A percentile compares a stretch with the other conserved stretches of the same genome.
These are phyloP conservation scores for Rhizophagus clarus DNA, from an alignment of 192 early-diverging fungal genomes.

Conservation along the genomic window DNA sequence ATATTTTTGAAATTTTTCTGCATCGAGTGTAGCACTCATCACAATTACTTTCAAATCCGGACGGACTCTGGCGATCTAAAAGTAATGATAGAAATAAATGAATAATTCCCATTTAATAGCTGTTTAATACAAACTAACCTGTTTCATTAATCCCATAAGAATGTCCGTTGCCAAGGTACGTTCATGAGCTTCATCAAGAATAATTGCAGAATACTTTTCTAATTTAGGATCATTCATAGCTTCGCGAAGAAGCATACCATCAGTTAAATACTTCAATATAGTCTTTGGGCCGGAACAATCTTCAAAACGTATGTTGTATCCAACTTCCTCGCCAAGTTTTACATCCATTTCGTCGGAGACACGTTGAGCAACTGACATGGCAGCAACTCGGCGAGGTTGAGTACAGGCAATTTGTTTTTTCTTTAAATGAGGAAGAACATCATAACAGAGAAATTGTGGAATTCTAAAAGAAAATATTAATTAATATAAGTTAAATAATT, in stretches of 20 bases:
- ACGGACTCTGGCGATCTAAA: slow-evolving; percentile 68
- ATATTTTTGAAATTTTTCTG: slow-evolving; percentile 98
- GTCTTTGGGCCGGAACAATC: slow-evolving; percentile 87
- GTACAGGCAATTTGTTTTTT: slow-evolving; percentile 97
- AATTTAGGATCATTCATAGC: slow-evolving; percentile 94
- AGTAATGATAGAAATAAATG: slow-evolving; percentile 18
- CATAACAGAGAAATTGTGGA: slow-evolving; percentile 92
- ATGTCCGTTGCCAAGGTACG: slow-evolving; percentile 96
- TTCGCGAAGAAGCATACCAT: slow-evolving; percentile 98
- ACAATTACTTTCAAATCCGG: slow-evolving; percentile 90
- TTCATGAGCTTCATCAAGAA: slow-evolving; percentile 99
- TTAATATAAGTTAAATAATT: not conserved
- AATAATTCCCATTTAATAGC: not conserved
- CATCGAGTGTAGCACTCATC: slow-evolving; percentile 98
- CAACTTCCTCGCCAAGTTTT: slow-evolving; percentile 91
- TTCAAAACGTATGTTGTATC: slow-evolving; percentile 99
- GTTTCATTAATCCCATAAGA: slow-evolving; percentile 97
- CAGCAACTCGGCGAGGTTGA: slow-evolving; percentile 97
- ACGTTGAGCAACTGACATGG: slow-evolving; percentile 99
- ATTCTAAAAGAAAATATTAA: slow-evolving; percentile 58
- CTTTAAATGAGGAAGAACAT: slow-evolving; percentile 87
- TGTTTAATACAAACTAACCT: slow-evolving; percentile 52
- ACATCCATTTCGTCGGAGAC: slow-evolving; percentile 98
- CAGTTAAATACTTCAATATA: slow-evolving; percentile 88
- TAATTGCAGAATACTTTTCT: slow-evolving; percentile 88